These are phyloP conservation scores for Colletotrichum sp. DNA, from an alignment of 2,329 filamentous ascomycete species.

Conservation along the genomic window DNA sequence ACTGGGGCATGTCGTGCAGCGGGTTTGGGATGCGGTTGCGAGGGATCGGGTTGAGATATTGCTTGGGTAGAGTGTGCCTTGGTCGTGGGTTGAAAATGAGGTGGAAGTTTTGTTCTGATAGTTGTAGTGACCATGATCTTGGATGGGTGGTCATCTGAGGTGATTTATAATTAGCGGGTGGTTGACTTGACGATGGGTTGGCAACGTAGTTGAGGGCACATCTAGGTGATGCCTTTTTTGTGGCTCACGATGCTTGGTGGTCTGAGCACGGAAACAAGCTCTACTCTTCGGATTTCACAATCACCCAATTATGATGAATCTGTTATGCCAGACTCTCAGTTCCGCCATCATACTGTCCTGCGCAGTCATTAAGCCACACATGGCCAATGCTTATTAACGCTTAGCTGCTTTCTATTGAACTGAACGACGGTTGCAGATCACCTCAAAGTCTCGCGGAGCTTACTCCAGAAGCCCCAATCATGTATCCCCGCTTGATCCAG, in stretches of 20 bases:
- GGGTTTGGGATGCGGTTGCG: conserved; percentile 44
- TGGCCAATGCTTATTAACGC: neutral
- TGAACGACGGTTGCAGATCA: neutral
- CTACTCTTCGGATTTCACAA: neutral
- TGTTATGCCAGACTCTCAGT: no score
- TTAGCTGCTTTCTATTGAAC: no score
- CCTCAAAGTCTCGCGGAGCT: neutral
- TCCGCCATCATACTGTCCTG: neutral
- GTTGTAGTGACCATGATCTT: neutral
- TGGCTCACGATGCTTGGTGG: neutral
- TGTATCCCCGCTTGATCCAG: neutral
- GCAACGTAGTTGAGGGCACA: neutral
- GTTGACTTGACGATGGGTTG: neutral
- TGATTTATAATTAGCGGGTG: neutral
- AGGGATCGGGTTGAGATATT: conserved; percentile 45
- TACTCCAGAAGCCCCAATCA: neutral
- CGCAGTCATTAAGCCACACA: neutral
- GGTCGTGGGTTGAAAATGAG: neutral
- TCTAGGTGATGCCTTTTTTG: neutral
- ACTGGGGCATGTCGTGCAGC: conserved; percentile 45
- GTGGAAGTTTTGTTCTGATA: neutral
- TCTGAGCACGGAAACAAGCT: neutral
- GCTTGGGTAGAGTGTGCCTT: conserved; percentile 36
- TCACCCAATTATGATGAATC: neutral
- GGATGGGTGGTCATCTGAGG: neutral